Base-by-base conservation (phyloP, 371 early-diverging fungal genomes). In the Haplosporangium sp. region DNA sequence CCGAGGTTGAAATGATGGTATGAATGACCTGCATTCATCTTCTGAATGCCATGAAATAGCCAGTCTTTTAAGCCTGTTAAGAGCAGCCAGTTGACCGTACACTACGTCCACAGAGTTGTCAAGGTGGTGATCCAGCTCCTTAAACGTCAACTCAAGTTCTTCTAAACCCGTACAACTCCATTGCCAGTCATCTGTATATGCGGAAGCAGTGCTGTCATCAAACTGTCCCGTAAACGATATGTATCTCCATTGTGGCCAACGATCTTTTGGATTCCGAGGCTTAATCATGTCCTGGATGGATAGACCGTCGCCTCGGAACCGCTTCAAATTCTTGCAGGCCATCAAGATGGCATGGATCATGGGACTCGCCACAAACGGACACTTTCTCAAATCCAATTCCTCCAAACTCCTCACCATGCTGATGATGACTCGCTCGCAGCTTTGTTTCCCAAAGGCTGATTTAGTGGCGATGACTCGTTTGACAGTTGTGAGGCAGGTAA, bases 121-220 rank as follows among this genome's bases (percentile, higher is more conserved):
- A 0, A 16, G 6, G 20, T 14, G 6, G 18, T 47, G 23, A 7
- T 21, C 55, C 5, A 50, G 41, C 11, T 47, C 55, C 14, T 45
- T 41, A 29, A 68, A 45, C 1, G 29, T 42, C 16, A 61, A 23
- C 18, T 68, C 68, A 29, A 68, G 48, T 36, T 68, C 68, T 40
- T 68, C 62, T 11, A 68, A 12, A 3, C 46, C 62, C n/a, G 45
- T 10, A n/a, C 68, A 68, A 12, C 46, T 62, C 68, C 68, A 68
- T 2, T 47, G 45, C 68, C 61, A 68, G 1, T 64, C 46, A 11
- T 21, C 12, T 14, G 23, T 48, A 12, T 38, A 7, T n/a, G 56
- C 2, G 9, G 58, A 9, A 2, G n/a, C 14, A 12, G 45, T 3
- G 0, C 16, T 20, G 21, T 41, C 59, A 36, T 16, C 48, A 47